Conservation (phyloP, 768 basidiomycete species). For the Amanita subjunquillea region DNA sequence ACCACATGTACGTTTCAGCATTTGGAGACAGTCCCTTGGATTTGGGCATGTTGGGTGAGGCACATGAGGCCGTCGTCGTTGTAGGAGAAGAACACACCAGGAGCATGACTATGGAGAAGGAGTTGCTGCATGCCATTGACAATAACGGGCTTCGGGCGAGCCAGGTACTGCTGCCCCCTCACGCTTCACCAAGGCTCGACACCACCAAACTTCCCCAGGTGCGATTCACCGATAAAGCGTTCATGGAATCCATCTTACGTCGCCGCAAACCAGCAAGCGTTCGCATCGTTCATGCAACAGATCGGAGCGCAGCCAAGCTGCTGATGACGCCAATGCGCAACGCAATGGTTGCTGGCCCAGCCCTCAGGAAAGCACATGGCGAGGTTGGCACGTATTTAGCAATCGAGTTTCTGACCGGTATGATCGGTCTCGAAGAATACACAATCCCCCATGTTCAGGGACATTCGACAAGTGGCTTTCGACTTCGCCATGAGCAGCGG, state of each 20-base stretch:
- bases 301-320: constrained; percentile 11
- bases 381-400: constrained; percentile 7
- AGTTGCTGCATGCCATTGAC: constrained; percentile 11
- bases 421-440: constrained; percentile 14
- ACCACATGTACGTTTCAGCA: constrained; percentile 12
- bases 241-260: constrained; percentile 8
- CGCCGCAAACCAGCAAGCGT: constrained; percentile 5
- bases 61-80: constrained; percentile 12
- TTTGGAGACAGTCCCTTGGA: constrained; percentile 16
- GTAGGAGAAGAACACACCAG: constrained; percentile 13
- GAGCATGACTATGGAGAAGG: constrained; percentile 13
- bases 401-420: constrained; percentile 10
- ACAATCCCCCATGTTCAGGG: constrained; percentile 16
- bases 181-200: constrained; percentile 11
- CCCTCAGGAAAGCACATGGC: constrained; percentile 9
- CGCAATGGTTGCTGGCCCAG: constrained; percentile 11
- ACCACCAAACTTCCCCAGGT: constrained; percentile 10
- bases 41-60: constrained; percentile 15
- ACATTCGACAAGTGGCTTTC: constrained; percentile 12
- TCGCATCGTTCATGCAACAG: constrained; percentile 10
- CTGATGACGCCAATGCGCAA: constrained; percentile 17
- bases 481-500: constrained; percentile 12
- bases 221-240: constrained; percentile 5
- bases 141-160: constrained; percentile 10
- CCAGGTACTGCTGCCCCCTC: constrained; percentile 12